These are phyloP conservation scores for Heritiera littoralis DNA, from an alignment of 345 rosid genomes.

Conservation along the genomic window DNA sequence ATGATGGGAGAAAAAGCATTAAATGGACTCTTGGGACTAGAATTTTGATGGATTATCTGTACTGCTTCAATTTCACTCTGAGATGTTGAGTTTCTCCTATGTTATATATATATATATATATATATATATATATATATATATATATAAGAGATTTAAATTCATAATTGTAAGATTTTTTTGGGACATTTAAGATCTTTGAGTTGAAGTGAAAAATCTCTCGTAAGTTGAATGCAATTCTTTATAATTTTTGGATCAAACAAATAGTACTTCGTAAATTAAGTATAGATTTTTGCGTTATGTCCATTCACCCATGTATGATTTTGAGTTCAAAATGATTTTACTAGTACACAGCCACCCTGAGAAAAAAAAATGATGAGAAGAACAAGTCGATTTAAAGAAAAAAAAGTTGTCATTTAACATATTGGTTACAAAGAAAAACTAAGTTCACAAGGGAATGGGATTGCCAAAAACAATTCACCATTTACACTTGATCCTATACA, in stretches of 20 bases:
- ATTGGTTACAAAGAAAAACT: background rate
- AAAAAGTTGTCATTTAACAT: background rate
- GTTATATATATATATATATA: too few species aligned
- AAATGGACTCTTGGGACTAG: background rate
- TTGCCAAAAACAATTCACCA: slow-evolving; percentile 3
- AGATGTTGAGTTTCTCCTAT: too few species aligned
- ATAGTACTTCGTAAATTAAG: too few species aligned
- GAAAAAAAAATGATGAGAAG: background rate
- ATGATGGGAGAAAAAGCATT: background rate
- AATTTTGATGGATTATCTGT: background rate
- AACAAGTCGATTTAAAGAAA: background rate
- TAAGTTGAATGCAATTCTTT: too few species aligned
- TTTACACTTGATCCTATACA: slow-evolving; percentile 7
- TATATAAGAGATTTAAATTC: too few species aligned
- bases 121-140: too few species aligned
- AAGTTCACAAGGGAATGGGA: background rate
- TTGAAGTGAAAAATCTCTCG: too few species aligned
- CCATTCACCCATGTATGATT: background rate
- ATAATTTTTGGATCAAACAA: too few species aligned
- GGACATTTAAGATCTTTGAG: too few species aligned
- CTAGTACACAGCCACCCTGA: background rate
- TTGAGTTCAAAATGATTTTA: background rate
- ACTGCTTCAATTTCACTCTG: too few species aligned
- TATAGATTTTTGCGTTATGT: too few species aligned
- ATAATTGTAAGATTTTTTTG: too few species aligned